Percentiles rank a stretch among this genome's conserved stretches.
Conservation (phyloP, 208 protist species). For the Jaenimonas drosophilae region DNA sequence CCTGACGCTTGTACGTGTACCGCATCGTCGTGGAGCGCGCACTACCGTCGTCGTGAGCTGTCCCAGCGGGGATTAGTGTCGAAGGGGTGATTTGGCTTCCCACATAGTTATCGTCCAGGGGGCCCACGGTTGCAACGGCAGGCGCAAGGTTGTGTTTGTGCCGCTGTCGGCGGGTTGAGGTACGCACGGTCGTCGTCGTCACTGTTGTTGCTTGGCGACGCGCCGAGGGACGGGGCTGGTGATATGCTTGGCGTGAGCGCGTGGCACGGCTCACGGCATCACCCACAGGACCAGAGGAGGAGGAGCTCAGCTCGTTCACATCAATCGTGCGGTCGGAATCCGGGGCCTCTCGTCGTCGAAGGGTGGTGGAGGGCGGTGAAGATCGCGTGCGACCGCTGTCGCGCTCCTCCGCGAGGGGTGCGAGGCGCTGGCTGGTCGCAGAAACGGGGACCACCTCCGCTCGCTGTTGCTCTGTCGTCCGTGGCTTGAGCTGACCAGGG, state of each 20-base stretch:
- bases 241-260: background rate
- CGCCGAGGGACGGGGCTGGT: background rate
- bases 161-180: constrained; percentile 2
- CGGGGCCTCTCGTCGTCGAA: background rate
- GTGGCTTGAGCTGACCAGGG: background rate
- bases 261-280: background rate
- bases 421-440: background rate
- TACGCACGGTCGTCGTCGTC: background rate
- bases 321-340: background rate
- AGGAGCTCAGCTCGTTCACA: background rate
- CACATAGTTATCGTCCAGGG: background rate
- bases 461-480: background rate
- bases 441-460: background rate
- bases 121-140: background rate
- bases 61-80: background rate
- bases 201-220: background rate
- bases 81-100: background rate
- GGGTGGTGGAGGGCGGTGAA: background rate
- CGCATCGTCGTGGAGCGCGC: background rate
- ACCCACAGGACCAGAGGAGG: background rate
- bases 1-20: constrained; percentile 1
- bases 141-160: background rate
- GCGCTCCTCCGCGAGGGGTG: background rate
- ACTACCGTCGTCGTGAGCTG: background rate
- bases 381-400: background rate